Percentiles rank a stretch among this genome's conserved stretches.
phyloP scores from a whole-genome alignment of 768 basidiomycete species.

The Daedaleopsis sinensis region DNA sequence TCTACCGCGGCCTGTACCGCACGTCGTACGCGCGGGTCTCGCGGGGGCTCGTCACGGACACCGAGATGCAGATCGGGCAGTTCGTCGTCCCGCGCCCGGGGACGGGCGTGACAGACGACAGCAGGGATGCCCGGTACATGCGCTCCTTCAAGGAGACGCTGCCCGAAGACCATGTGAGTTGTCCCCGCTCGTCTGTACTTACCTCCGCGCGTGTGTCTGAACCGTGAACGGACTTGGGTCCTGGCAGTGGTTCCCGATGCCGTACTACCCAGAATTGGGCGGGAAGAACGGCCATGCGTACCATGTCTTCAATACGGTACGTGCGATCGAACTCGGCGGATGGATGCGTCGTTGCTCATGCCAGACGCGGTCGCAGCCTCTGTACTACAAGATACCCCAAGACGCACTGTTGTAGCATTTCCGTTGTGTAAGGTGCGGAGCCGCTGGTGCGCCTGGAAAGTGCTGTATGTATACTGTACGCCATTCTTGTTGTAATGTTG shows the following conservation, averaged over 20 bases:
- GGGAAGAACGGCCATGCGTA: conserved; percentile 76
- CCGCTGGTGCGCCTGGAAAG: not conserved
- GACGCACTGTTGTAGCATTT: conserved; percentile 32
- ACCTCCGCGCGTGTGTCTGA: not conserved
- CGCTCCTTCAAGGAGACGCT: conserved; percentile 69
- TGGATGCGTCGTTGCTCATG: not conserved
- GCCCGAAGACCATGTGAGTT: conserved; percentile 62
- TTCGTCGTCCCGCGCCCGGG: conserved; percentile 75
- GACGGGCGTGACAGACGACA: conserved; percentile 55
- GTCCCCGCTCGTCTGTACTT: not conserved
- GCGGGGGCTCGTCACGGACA: conserved; percentile 84
- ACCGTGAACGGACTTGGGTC: not conserved
- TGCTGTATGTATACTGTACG: conserved; percentile 14
- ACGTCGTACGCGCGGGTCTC: conserved; percentile 85
- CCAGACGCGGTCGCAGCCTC: conserved; percentile 27
- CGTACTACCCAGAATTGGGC: conserved; percentile 62
- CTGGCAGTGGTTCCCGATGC: conserved; percentile 81
- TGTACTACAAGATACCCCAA: conserved; percentile 46
- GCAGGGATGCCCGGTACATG: conserved; percentile 63
- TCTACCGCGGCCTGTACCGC: conserved; percentile 79
- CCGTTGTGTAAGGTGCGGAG: not conserved
- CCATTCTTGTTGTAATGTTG: too few relatives aligned
- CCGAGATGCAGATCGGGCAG: conserved; percentile 87
- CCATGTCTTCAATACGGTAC: conserved; percentile 74
- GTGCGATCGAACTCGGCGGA: conserved; percentile 26